These are phyloP conservation scores for Monilinia vaccinii-corymbosi DNA, from an alignment of 2,329 filamentous ascomycete genomes.

Conservation along the genomic window DNA sequence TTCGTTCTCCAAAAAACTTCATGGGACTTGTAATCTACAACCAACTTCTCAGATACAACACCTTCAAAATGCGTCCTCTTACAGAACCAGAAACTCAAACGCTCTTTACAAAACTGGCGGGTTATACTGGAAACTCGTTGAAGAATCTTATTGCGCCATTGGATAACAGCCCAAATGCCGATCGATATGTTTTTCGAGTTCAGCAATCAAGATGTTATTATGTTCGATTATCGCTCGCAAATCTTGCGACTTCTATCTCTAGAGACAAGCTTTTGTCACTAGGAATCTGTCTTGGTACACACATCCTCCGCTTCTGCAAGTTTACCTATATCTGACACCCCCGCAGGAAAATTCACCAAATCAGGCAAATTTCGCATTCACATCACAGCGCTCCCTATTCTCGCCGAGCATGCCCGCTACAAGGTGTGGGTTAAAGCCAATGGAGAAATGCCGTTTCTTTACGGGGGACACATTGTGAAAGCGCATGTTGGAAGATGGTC, in stretches of 20 bases:
- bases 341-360: conserved; percentile 83
- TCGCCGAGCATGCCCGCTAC: conserved; percentile 85
- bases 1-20: conserved; percentile 19
- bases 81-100: conserved; percentile 73
- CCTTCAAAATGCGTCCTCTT: conserved; percentile 59
- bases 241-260: conserved; percentile 78
- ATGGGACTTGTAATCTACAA: conserved; percentile 13
- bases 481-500: conserved; percentile 71
- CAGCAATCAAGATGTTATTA: conserved; percentile 85
- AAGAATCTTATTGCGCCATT: conserved; percentile 74
- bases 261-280: conserved; percentile 75
- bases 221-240: conserved; percentile 79
- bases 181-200: conserved; percentile 79
- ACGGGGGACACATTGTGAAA: conserved; percentile 83
- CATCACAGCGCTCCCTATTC: conserved; percentile 77
- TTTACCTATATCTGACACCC: conserved; percentile 11
- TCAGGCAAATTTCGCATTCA: conserved; percentile 91
- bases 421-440: conserved; percentile 97
- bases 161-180: conserved; percentile 55
- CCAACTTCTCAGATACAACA: conserved; percentile 2
- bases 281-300: conserved; percentile 69
- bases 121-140: conserved; percentile 81
- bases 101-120: conserved; percentile 85
- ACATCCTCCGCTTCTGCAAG: background rate
- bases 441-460: conserved; percentile 95